Conservation (phyloP, 176 grass and related monocot species). For the Carex littledalei region DNA sequence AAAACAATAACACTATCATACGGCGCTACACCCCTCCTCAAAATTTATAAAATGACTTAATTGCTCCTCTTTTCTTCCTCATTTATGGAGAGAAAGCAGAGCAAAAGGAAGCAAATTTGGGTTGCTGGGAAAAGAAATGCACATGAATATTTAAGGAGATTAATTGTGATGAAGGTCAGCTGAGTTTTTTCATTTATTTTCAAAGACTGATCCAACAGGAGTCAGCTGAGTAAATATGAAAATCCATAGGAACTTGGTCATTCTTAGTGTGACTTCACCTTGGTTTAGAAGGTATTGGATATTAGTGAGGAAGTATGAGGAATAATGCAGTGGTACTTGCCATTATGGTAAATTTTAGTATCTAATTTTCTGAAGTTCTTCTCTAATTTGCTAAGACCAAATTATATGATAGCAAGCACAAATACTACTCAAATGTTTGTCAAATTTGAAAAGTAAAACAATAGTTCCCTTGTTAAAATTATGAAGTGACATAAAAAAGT, state of each 20-base stretch:
- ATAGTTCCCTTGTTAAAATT: neutral
- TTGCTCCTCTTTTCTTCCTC: neutral
- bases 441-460: neutral
- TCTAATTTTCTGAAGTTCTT: neutral
- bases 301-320: neutral
- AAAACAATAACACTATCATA: neutral
- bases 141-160: neutral
- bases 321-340: neutral
- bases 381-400: neutral
- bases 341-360: neutral
- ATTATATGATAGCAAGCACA: neutral
- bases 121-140: neutral
- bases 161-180: neutral
- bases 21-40: neutral
- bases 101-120: neutral
- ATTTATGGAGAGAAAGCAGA: neutral
- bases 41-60: neutral
- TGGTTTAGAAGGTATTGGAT: neutral
- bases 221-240: neutral
- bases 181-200: neutral
- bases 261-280: neutral
- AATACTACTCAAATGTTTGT: neutral
- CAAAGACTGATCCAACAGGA: no score
- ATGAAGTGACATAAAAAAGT: neutral
- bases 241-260: neutral